phyloP scores from a whole-genome alignment of 73 alveolate species.

The Uronychia binucleata region DNA sequence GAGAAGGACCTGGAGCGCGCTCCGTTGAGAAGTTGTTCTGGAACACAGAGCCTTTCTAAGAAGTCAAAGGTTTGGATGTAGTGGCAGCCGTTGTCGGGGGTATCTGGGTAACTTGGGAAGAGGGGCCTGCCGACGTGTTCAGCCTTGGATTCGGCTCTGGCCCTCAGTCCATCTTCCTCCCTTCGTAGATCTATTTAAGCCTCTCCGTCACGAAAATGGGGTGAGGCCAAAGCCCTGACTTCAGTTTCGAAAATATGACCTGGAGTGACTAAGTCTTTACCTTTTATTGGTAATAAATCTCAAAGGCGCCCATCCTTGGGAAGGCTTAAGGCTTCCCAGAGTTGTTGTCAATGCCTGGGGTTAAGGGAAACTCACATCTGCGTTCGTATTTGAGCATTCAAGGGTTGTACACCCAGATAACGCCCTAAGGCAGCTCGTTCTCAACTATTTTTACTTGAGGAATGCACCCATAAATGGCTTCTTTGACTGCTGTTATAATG shows the following conservation, averaged over 20 bases:
- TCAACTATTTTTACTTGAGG: neutral
- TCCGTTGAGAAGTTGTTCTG: neutral
- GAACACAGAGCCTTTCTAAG: neutral
- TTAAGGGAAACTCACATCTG: neutral
- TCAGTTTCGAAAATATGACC: neutral
- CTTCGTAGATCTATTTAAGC: neutral
- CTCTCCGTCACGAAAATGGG: neutral
- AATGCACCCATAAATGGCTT: neutral
- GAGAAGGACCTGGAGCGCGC: neutral
- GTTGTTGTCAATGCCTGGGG: neutral
- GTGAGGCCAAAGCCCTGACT: neutral
- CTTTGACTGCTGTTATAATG: neutral
- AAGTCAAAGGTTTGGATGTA: neutral
- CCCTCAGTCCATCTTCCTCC: no score
- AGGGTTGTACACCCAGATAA: neutral
- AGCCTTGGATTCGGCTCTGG: neutral
- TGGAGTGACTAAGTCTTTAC: neutral
- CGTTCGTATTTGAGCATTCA: neutral
- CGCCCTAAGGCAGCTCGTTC: neutral
- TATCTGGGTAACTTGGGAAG: neutral
- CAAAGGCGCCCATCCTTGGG: slow-evolving; percentile 1
- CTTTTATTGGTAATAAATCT: neutral
- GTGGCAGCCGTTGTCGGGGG: neutral
- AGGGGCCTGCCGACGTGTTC: neutral
- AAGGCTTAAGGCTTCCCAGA: neutral